phyloP scores from a whole-genome alignment of 441 rosid genomes.

The Adansonia gregorii region DNA sequence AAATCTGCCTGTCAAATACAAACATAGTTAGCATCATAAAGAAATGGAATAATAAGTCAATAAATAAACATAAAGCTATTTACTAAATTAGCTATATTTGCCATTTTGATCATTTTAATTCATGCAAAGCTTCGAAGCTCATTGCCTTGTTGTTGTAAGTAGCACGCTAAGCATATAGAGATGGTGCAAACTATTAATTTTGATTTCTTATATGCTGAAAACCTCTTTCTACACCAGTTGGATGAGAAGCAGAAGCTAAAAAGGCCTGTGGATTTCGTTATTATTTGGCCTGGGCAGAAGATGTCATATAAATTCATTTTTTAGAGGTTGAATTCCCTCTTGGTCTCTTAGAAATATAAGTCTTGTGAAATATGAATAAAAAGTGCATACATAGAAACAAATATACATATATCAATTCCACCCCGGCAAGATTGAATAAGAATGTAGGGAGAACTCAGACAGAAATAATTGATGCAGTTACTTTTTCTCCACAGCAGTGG shows the following conservation, averaged over 20 bases:
- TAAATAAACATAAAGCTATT: constrained; percentile 1
- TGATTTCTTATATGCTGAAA: not conserved
- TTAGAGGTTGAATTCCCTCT: constrained; percentile 7
- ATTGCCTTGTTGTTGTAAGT: constrained; percentile 22
- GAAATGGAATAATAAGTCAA: constrained; percentile 6
- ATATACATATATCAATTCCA: constrained; percentile 11
- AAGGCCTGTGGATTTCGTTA: constrained; percentile 2
- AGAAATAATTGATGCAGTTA: constrained; percentile 6
- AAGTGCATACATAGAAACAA: not conserved
- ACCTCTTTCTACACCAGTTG: not conserved
- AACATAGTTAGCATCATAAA: constrained; percentile 39
- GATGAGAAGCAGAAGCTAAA: not conserved
- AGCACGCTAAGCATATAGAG: not conserved
- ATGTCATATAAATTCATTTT: not conserved
- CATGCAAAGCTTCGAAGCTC: not conserved
- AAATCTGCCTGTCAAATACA: constrained; percentile 91
- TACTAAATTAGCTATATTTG: constrained; percentile 11
- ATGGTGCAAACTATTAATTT: not conserved
- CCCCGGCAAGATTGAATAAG: not conserved
- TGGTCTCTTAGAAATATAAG: not conserved
- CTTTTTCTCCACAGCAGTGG: not conserved
- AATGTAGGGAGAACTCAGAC: not conserved
- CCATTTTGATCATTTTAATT: not conserved
- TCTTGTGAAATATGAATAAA: not conserved
- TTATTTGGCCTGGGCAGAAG: not conserved